Base-by-base conservation (phyloP, 2,329 filamentous ascomycete species). In the Cladosporium cucumerinum region DNA sequence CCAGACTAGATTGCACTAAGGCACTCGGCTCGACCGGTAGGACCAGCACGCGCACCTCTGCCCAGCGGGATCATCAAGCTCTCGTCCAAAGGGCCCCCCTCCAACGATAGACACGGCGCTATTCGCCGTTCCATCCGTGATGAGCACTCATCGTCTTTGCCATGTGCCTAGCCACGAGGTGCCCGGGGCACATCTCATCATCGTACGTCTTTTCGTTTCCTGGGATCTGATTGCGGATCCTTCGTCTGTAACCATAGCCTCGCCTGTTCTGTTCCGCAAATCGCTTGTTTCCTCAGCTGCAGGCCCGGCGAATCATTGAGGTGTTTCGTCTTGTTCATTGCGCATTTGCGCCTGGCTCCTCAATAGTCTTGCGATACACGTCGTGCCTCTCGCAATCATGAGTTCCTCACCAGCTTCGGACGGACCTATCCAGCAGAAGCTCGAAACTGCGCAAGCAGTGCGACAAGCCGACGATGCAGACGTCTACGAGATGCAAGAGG, bases 401-500 rank as follows among this genome's bases (percentile, higher is more conserved):
- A 26, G n/a, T 6, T 18, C 60, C 14, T 61, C 58, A 18, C 51
- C 58, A 43, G 23, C 59, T 18, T 62, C 46, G 18, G 28, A 55
- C 18, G 60, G 60, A 25, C 26, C 48, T 3, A 43, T 46, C 18
- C 60, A 55, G n/a, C 49, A 62, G 11, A 62, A 62, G 25, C 32
- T 55, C 23, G 60, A 62, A 25, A 55, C 49, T 30, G 60, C 60
- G n/a, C 49, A 54, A 23, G 60, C 60, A 16, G 49, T 62, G 18
- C 60, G 60, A 43, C 48, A 52, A 43, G 65, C 58, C 25, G 67
- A 67, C 26, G 65, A 66, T 25, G 64, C 66, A 18, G 68, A 69
- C 61, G 66, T 23, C 12, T 66, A 57, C 26, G 66, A 68, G 59
- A 63, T 68, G 55, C 60, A 62, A 55, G 67, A 65, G 18, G 55